Percentiles rank a stretch among this genome's conserved stretches.
phyloP scores from a whole-genome alignment of 2,329 filamentous ascomycete genomes.

The Westerdykella sp. region DNA sequence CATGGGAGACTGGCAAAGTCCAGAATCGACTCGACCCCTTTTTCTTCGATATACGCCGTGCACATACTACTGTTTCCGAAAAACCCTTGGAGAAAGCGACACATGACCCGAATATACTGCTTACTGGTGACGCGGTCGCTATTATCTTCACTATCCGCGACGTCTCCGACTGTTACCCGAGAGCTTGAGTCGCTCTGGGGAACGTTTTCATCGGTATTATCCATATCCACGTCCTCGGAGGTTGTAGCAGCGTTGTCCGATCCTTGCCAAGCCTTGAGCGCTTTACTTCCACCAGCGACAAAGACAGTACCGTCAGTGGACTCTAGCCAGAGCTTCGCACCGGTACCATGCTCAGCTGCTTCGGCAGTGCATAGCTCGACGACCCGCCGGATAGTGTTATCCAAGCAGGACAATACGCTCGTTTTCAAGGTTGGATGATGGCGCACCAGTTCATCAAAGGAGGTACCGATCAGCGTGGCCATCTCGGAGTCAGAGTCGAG shows the following conservation, averaged over 20 bases:
- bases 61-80: slow-evolving; percentile 69
- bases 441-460: slow-evolving; percentile 88
- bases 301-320: slow-evolving; percentile 53
- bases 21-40: slow-evolving; percentile 76
- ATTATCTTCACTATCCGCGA: slow-evolving; percentile 47
- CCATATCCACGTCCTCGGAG: slow-evolving; percentile 59
- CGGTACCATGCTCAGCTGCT: slow-evolving; percentile 63
- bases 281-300: slow-evolving; percentile 51
- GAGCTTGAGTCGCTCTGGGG: slow-evolving; percentile 8
- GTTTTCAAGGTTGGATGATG: slow-evolving; percentile 82
- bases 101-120: slow-evolving; percentile 68
- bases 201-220: slow-evolving; percentile 40
- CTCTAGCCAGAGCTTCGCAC: slow-evolving; percentile 68
- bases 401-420: slow-evolving; percentile 74
- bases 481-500: slow-evolving; percentile 70
- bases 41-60: slow-evolving; percentile 65
- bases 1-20: slow-evolving; percentile 79
- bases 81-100: slow-evolving; percentile 72
- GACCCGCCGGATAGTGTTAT: slow-evolving; percentile 82
- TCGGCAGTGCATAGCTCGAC: slow-evolving; percentile 66
- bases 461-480: slow-evolving; percentile 67
- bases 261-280: slow-evolving; percentile 41
- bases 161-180: slow-evolving; percentile 31
- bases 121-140: slow-evolving; percentile 49
- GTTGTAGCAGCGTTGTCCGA: slow-evolving; percentile 7